Base-by-base conservation (phyloP, 2,329 filamentous ascomycete genomes). In the Fusarium oxysporum region DNA sequence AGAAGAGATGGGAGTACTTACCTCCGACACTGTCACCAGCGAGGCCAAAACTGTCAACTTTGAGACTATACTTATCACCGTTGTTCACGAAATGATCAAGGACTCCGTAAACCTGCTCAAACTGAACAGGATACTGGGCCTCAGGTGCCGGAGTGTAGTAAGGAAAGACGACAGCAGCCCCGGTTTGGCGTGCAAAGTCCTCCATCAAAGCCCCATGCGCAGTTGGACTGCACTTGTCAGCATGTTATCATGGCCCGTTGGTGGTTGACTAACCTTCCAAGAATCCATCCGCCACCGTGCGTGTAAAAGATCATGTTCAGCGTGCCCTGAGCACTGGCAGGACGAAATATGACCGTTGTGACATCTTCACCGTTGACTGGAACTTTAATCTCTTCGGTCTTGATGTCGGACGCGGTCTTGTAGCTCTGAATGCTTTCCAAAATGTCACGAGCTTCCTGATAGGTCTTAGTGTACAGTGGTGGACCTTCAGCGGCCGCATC, bases 221-320 rank as follows among this genome's bases (percentile, higher is more conserved):
- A 3, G 63, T 57, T 0, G 69, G 68, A 12, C 69, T 72, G 32
- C 7, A 1, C 3, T 3, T 21, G 14, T 72, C 17, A 72, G 59
- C 10, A 5, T 9, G 0, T 21, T 6, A 1, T 5, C 33, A 23
- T 3, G 4, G 5, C 7, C 17, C 3, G 1, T 13, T 1, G 1
- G 5, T 12, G 12, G 6, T 1, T 19, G 14, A 7, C 56, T 28
- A 2, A 68, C 69, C 69, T 72, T 58, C 69, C 69, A 0, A 72
- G 50, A 28, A 72, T 72, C 68, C 69, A 72, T 38, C 69, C 69
- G 2, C 69, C 69, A 5, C 69, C 69, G 3, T 72, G 68, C 0
- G 68, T 72, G 2, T 72, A 72, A 11, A 72, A 72, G n/a, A 72
- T 72, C 68, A 72, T 48, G 19, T 63, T 71, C 8, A 72, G 14